phyloP scores from a whole-genome alignment of 2,329 filamentous ascomycete species.

The Ceratocystis ficicola region DNA sequence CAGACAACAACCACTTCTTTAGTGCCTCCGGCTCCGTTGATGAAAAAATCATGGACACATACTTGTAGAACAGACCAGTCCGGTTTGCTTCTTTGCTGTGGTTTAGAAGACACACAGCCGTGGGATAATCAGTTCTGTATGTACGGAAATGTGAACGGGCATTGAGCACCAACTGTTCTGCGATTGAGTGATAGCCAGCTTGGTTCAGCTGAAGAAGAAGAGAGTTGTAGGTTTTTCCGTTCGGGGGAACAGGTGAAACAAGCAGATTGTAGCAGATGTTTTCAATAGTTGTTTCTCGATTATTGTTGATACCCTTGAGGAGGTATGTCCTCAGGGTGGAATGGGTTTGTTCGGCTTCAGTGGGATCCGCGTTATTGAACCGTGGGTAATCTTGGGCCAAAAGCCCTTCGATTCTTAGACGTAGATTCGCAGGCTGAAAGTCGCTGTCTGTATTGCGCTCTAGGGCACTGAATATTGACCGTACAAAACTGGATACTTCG shows the following conservation, averaged over 20 bases:
- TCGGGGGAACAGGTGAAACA: conserved; percentile 47
- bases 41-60: conserved; percentile 16
- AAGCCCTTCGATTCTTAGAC: conserved; percentile 16
- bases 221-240: conserved; percentile 57
- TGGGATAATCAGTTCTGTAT: conserved; percentile 16
- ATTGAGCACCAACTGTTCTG: conserved; percentile 34
- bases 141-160: conserved; percentile 20
- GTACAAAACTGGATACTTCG: conserved; percentile 19
- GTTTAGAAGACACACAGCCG: conserved; percentile 18
- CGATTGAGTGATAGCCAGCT: conserved; percentile 38
- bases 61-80: conserved; percentile 19
- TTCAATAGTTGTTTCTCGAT: conserved; percentile 26
- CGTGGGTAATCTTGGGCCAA: conserved; percentile 19
- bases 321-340: conserved; percentile 18
- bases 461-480: conserved; percentile 18
- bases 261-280: conserved; percentile 56
- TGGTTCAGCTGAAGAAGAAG: conserved; percentile 55
- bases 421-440: conserved; percentile 9
- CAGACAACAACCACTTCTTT: conserved; percentile 2
- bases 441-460: neutral
- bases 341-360: neutral
- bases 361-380: conserved; percentile 5
- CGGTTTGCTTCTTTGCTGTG: conserved; percentile 19
- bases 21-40: neutral
- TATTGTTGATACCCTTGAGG: conserved; percentile 13